phyloP scores from a whole-genome alignment of 179 eudicot species.

The Carnegiea gigantea region DNA sequence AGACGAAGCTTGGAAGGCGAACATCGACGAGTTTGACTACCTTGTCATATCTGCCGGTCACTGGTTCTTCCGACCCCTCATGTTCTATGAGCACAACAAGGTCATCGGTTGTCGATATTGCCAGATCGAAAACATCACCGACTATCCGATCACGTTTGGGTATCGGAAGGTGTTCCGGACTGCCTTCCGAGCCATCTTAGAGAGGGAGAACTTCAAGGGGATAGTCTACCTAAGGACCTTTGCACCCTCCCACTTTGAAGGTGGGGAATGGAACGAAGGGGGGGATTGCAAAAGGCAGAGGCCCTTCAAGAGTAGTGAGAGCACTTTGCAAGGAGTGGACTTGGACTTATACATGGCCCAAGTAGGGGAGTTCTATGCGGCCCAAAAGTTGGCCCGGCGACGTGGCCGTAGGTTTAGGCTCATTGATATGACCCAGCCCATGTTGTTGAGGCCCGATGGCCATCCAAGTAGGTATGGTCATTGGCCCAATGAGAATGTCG shows the following conservation, averaged over 20 bases:
- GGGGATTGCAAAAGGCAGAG: slow-evolving; percentile 54
- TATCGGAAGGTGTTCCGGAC: slow-evolving; percentile 52
- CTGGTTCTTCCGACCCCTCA: slow-evolving; percentile 55
- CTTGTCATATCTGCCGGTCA: slow-evolving; percentile 56
- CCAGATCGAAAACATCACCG: slow-evolving; percentile 34
- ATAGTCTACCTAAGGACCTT: slow-evolving; percentile 48
- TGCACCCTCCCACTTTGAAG: slow-evolving; percentile 69
- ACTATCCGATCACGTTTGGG: slow-evolving; percentile 39
- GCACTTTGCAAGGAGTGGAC: slow-evolving; percentile 36
- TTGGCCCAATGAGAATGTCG: slow-evolving; percentile 43
- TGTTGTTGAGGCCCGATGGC: slow-evolving; percentile 73
- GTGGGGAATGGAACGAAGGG: slow-evolving; percentile 65
- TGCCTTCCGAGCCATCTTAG: slow-evolving; percentile 48
- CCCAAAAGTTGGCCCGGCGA: slow-evolving; percentile 37
- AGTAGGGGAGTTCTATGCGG: slow-evolving; percentile 45
- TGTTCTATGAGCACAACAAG: slow-evolving; percentile 36
- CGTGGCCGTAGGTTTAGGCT: slow-evolving; percentile 44
- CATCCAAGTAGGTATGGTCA: slow-evolving; percentile 72
- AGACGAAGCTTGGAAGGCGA: slow-evolving; percentile 47
- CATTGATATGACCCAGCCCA: slow-evolving; percentile 54
- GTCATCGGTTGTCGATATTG: slow-evolving; percentile 64
- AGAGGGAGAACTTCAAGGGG: slow-evolving; percentile 42
- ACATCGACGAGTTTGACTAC: slow-evolving; percentile 47
- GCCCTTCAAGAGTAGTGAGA: slow-evolving; percentile 50
- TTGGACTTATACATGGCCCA: slow-evolving; percentile 53